Evolutionary conservation across 345 rosid species (phyloP).

Genomic region (Camelina hispida): DNA sequence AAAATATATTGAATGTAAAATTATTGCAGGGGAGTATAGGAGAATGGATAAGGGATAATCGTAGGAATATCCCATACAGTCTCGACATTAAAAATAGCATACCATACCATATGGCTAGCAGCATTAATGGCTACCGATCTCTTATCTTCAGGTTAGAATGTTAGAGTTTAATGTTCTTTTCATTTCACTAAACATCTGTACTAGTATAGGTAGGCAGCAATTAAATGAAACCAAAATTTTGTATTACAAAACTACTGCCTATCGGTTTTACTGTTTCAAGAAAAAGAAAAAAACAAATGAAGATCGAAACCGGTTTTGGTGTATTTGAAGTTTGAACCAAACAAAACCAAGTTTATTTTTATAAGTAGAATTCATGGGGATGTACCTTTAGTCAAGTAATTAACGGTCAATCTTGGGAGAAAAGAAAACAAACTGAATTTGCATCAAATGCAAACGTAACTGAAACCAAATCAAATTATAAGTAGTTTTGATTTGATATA

Average conservation of each 20-base stretch:
- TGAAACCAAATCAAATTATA: not conserved
- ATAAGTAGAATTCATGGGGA: too few species aligned
- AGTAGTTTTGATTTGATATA: not conserved
- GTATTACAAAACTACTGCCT: too few species aligned
- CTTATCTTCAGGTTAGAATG: slow-evolving; percentile 39
- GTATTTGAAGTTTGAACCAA: too few species aligned
- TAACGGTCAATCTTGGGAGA: too few species aligned
- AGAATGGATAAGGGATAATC: slow-evolving; percentile 14
- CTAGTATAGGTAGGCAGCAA: not conserved
- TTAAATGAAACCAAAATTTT: not conserved
- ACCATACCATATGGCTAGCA: slow-evolving; percentile 25
- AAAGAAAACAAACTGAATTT: not conserved
- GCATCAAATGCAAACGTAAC: not conserved
- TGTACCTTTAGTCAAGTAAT: too few species aligned
- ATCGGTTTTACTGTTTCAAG: not conserved
- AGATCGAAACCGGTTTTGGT: not conserved
- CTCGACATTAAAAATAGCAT: not conserved
- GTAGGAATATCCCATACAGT: not conserved
- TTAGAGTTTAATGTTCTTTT: not conserved
- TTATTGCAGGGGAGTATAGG: slow-evolving; percentile 20
- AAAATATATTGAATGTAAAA: not conserved
- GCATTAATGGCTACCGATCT: slow-evolving; percentile 30
- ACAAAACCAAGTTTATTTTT: not conserved
- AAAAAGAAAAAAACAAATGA: too few species aligned
- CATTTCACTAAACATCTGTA: not conserved